Conservation (phyloP, 208 protist species). For the Leishmania mexicana region DNA sequence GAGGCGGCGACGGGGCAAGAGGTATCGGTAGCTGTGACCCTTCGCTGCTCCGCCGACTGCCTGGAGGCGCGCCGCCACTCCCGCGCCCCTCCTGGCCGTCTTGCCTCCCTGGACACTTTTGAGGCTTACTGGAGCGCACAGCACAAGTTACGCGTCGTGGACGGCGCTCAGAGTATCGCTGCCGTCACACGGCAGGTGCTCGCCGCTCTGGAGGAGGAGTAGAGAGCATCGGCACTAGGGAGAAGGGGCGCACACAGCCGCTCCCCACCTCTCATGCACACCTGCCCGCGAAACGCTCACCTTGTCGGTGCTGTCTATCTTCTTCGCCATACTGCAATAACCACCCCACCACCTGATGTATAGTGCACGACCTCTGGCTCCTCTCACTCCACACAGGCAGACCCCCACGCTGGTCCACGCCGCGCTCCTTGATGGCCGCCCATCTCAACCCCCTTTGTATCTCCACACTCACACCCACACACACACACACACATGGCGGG, state of each 20-base stretch:
- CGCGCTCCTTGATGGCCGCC: background rate
- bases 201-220: conserved; percentile 24
- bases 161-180: conserved; percentile 23
- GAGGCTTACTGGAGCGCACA: conserved; percentile 49
- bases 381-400: background rate
- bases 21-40: conserved; percentile 19
- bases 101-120: conserved; percentile 14
- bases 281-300: background rate
- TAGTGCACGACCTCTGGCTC: background rate
- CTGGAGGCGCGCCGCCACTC: conserved; percentile 6
- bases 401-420: background rate
- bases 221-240: background rate
- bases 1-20: conserved; percentile 33
- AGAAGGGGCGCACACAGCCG: background rate
- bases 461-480: background rate
- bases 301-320: background rate
- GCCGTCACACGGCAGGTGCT: conserved; percentile 23
- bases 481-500: background rate
- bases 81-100: background rate
- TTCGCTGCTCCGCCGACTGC: conserved; percentile 17
- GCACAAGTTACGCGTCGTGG: conserved; percentile 30
- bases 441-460: background rate
- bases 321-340: background rate
- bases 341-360: background rate
- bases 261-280: background rate